Evolutionary conservation across 192 early-diverging fungal species (phyloP).

Genomic region (Oehlia diaphana): DNA sequence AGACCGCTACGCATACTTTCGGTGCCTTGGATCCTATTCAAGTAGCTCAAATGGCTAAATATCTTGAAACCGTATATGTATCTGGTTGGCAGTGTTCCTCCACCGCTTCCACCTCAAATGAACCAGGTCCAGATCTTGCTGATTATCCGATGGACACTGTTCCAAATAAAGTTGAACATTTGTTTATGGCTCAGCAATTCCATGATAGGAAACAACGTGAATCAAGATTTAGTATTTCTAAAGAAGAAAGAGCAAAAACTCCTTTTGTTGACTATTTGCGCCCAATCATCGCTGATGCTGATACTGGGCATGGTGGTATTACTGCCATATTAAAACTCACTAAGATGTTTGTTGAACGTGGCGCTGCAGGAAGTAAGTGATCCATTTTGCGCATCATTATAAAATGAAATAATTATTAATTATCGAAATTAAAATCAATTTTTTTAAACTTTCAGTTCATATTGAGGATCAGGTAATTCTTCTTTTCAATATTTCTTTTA

Average conservation of each 20-base stretch:
- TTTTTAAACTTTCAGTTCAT: slow-evolving; percentile 8
- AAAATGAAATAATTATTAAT: neutral
- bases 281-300: slow-evolving; percentile 96
- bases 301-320: slow-evolving; percentile 98
- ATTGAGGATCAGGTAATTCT: slow-evolving; percentile 70
- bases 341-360: slow-evolving; percentile 32
- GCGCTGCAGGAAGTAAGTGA: slow-evolving; percentile 24
- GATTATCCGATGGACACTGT: slow-evolving; percentile 99
- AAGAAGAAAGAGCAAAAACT: slow-evolving; percentile 64
- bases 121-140: slow-evolving; percentile 81
- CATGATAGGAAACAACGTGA: slow-evolving; percentile 97
- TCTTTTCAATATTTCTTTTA: slow-evolving; percentile 64
- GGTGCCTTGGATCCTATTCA: slow-evolving; percentile 94
- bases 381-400: neutral
- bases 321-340: slow-evolving; percentile 60
- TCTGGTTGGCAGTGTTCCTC: slow-evolving; percentile 96
- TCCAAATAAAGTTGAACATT: slow-evolving; percentile 98
- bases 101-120: slow-evolving; percentile 64
- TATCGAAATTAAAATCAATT: neutral
- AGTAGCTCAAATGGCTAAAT: slow-evolving; percentile 95
- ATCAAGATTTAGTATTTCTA: slow-evolving; percentile 72
- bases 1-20: slow-evolving; percentile 89
- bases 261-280: slow-evolving; percentile 86
- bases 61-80: slow-evolving; percentile 65
- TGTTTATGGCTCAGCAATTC: slow-evolving; percentile 95